Conservation (phyloP, 495 filamentous ascomycete species). For the Astrothelium subdiscretum region DNA sequence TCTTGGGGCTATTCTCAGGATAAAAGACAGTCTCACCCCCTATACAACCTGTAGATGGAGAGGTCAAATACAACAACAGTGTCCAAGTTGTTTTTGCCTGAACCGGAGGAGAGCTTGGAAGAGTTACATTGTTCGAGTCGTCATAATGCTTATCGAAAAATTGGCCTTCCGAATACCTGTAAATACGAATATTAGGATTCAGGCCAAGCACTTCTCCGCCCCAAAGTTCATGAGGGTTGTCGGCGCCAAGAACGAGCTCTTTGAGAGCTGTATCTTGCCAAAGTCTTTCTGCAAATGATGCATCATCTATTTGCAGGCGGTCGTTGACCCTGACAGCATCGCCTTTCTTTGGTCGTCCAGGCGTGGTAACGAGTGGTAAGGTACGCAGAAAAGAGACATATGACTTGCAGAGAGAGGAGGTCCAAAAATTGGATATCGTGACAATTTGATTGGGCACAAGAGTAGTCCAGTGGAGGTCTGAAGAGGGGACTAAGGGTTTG, state of each 20-base stretch:
- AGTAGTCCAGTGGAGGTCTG: slow-evolving; percentile 48
- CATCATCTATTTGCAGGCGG: slow-evolving; percentile 74
- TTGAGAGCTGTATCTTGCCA: slow-evolving; percentile 33
- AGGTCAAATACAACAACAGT: slow-evolving; percentile 75
- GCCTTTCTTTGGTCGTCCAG: slow-evolving; percentile 71
- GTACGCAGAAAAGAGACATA: slow-evolving; percentile 70
- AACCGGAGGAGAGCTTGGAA: slow-evolving; percentile 37
- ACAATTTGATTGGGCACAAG: slow-evolving; percentile 60
- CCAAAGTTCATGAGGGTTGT: slow-evolving; percentile 43
- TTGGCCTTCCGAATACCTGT: slow-evolving; percentile 78
- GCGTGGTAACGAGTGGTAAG: slow-evolving; percentile 68
- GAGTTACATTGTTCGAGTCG: slow-evolving; percentile 57
- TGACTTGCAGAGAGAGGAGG: slow-evolving; percentile 64
- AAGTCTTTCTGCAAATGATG: slow-evolving; percentile 57
- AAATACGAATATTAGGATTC: slow-evolving; percentile 82
- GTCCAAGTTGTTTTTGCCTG: slow-evolving; percentile 86
- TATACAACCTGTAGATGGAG: slow-evolving; percentile 49
- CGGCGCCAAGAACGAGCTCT: slow-evolving; percentile 21
- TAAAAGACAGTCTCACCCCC: slow-evolving; percentile 94
- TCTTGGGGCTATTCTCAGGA: slow-evolving; percentile 47
- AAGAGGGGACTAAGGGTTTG: slow-evolving; percentile 55
- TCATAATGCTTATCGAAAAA: slow-evolving; percentile 86
- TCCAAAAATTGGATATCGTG: slow-evolving; percentile 66
- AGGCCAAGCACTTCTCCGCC: slow-evolving; percentile 76
- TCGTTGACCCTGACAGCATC: slow-evolving; percentile 85